phyloP scores from a whole-genome alignment of 345 rosid species.

The Eucalyptus erythrocorys region DNA sequence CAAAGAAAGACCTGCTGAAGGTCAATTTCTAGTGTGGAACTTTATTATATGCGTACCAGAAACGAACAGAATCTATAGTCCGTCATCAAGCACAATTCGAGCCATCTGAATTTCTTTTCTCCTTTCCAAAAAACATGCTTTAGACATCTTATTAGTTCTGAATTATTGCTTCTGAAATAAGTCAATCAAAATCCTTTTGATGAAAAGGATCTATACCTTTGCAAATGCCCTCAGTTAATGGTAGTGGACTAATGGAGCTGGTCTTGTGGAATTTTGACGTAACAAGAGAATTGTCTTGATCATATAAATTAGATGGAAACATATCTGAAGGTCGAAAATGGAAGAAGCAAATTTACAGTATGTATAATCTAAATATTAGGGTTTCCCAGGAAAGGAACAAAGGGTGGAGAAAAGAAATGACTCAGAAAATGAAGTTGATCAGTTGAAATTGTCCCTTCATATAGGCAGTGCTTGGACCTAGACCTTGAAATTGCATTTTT shows the following conservation, averaged over 20 bases:
- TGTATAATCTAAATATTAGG: neutral
- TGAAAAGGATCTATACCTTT: neutral
- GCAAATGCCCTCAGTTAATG: neutral
- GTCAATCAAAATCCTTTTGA: neutral
- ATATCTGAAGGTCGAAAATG: neutral
- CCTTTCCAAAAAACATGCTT: neutral
- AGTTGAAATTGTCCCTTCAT: neutral
- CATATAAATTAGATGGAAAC: neutral
- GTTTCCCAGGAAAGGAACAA: neutral
- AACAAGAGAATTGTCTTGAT: neutral
- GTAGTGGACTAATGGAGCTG: neutral
- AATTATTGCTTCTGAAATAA: neutral
- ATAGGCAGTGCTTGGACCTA: neutral
- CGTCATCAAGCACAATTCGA: neutral
- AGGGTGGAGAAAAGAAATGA: neutral
- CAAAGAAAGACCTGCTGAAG: conserved; percentile 62
- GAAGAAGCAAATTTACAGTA: neutral
- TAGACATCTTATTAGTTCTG: neutral
- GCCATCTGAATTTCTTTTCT: neutral
- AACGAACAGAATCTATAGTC: neutral
- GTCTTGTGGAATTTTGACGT: neutral
- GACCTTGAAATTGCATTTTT: neutral
- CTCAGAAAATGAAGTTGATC: neutral
- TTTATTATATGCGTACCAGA: neutral
- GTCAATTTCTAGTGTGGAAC: conserved; percentile 8